Evolutionary conservation across 2,329 filamentous ascomycete species (phyloP).

Genomic region (Penicillium olsonii): DNA sequence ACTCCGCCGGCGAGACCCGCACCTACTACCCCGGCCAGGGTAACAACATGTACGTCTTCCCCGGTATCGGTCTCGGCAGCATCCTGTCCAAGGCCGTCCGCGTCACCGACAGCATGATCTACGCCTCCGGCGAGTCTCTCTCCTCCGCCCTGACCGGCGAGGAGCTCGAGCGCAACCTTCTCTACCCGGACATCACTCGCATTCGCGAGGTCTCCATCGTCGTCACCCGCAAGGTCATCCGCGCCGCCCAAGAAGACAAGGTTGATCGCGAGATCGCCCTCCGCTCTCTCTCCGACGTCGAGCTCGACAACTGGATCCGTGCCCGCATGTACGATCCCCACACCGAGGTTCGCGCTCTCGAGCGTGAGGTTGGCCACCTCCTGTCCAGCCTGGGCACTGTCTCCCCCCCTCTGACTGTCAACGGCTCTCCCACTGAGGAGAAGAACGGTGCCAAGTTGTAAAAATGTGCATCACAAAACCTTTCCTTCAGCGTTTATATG

Average conservation of each 20-base stretch:
- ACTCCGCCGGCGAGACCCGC: conserved; percentile 57
- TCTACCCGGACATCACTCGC: conserved; percentile 88
- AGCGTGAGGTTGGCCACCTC: conserved; percentile 49
- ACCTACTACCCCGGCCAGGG: conserved; percentile 81
- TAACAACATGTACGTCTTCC: conserved; percentile 88
- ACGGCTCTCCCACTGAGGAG: conserved; percentile 32
- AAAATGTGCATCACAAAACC: conserved; percentile 16
- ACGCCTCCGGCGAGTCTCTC: conserved; percentile 83
- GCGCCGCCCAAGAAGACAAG: conserved; percentile 79
- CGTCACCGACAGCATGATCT: conserved; percentile 95
- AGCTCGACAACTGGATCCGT: conserved; percentile 51
- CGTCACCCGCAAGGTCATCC: conserved; percentile 90
- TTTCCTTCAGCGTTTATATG: conserved; percentile 13
- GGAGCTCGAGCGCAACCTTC: conserved; percentile 78
- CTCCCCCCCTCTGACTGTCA: conserved; percentile 19
- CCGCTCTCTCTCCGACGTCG: conserved; percentile 44
- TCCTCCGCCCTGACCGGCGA: conserved; percentile 75
- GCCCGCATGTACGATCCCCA: conserved; percentile 53
- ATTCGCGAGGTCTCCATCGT: conserved; percentile 86
- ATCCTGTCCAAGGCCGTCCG: conserved; percentile 86
- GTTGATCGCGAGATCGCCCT: conserved; percentile 57
- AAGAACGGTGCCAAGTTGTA: conserved; percentile 37
- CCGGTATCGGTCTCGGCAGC: conserved; percentile 88
- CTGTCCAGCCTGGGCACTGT: conserved; percentile 37
- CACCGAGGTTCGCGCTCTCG: conserved; percentile 48